Conservation (phyloP, 2,329 filamentous ascomycete genomes). For the Fusarium sp. region DNA sequence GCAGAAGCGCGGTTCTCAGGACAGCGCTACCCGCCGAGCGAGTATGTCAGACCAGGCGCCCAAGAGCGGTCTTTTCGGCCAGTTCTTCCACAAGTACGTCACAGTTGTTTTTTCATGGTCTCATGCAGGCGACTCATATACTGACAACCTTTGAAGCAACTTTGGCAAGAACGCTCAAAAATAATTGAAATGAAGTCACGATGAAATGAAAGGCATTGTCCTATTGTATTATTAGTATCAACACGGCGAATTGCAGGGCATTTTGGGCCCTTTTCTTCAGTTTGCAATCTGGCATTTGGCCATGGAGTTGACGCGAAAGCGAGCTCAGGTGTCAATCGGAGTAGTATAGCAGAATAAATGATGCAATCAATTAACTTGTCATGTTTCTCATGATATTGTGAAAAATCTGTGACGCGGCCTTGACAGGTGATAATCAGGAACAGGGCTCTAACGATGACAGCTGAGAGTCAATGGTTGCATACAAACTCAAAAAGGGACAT, state of each 20-base stretch:
- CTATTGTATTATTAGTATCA: slow-evolving; percentile 16
- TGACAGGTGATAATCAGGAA: not conserved
- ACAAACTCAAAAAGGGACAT: not conserved
- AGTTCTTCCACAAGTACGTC: slow-evolving; percentile 68
- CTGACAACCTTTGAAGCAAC: slow-evolving; percentile 43
- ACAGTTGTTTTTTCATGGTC: not conserved
- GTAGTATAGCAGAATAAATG: slow-evolving; percentile 17
- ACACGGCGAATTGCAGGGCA: not conserved
- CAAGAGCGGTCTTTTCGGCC: slow-evolving; percentile 61
- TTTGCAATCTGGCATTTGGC: slow-evolving; percentile 5
- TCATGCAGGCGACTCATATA: not conserved
- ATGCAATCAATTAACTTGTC: not conserved
- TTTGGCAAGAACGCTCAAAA: slow-evolving; percentile 50
- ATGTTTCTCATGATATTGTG: not conserved
- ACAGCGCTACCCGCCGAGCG: slow-evolving; percentile 62
- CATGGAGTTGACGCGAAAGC: slow-evolving; percentile 20
- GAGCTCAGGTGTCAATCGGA: slow-evolving; percentile 20
- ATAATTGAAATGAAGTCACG: slow-evolving; percentile 27
- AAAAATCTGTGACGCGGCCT: not conserved
- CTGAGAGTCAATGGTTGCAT: not conserved
- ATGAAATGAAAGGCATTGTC: slow-evolving; percentile 3
- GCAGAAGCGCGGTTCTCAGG: slow-evolving; percentile 60
- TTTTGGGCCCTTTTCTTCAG: not conserved
- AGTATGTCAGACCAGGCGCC: slow-evolving; percentile 66
- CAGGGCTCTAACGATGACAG: not conserved